Conservation (phyloP, 352 stramenopile species). For the Phytophthora kernoviae region DNA sequence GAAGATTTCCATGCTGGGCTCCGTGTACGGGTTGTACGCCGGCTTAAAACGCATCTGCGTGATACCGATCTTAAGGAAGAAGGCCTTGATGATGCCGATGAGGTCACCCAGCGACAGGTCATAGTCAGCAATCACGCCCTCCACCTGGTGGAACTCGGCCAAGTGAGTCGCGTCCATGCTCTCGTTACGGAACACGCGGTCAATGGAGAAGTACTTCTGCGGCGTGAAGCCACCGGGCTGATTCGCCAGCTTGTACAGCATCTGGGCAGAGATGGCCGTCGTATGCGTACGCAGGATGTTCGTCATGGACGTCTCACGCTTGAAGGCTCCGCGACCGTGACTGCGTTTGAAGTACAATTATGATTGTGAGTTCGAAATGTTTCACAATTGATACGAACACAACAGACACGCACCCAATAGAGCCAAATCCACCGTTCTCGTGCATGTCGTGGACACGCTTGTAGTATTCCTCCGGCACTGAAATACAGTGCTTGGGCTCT, state of each 20-base stretch:
- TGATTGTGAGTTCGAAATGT: not conserved
- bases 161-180: slow-evolving; percentile 99
- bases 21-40: slow-evolving; percentile 99
- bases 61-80: slow-evolving; percentile 99
- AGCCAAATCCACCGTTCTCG: slow-evolving; percentile 95
- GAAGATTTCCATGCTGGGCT: slow-evolving; percentile 99
- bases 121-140: slow-evolving; percentile 98
- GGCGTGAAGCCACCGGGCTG: slow-evolving; percentile 97
- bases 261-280: slow-evolving; percentile 98
- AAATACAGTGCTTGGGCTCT: slow-evolving; percentile 76
- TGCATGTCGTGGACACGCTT: slow-evolving; percentile 98
- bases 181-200: slow-evolving; percentile 99
- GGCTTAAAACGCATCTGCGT: slow-evolving; percentile 99
- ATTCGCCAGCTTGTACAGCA: slow-evolving; percentile 98
- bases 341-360: slow-evolving; percentile 19
- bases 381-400: slow-evolving; percentile 11
- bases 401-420: slow-evolving; percentile 93
- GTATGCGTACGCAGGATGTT: slow-evolving; percentile 99
- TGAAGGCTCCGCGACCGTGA: slow-evolving; percentile 86
- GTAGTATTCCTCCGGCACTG: slow-evolving; percentile 99
- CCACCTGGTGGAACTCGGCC: slow-evolving; percentile 99
- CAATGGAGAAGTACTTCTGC: slow-evolving; percentile 99
- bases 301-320: slow-evolving; percentile 97
- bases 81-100: slow-evolving; percentile 99
- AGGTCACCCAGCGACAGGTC: slow-evolving; percentile 98